Conservation (phyloP, 1,284 basidiomycete species). For the Polyporus tsugae region DNA sequence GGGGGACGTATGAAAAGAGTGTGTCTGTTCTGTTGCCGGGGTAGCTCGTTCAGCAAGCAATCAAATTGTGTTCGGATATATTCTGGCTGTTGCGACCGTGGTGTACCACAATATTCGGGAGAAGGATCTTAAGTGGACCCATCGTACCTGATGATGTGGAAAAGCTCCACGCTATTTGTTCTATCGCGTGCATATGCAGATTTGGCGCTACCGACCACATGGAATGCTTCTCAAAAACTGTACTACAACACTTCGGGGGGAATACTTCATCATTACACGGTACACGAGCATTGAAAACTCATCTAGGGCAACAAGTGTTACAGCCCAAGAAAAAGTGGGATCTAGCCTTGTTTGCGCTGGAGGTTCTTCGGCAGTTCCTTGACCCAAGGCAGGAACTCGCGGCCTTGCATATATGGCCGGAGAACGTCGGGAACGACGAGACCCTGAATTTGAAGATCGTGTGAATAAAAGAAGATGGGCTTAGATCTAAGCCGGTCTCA, state of each 20-base stretch:
- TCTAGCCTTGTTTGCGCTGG: constrained; percentile 74
- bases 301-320: background rate
- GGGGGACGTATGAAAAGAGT: no score
- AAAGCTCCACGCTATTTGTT: no score
- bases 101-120: no score
- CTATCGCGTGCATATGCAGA: no score
- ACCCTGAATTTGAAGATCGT: constrained; percentile 59
- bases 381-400: constrained; percentile 91
- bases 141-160: no score
- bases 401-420: constrained; percentile 95
- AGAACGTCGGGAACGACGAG: constrained; percentile 89
- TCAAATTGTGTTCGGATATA: no score
- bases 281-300: constrained; percentile 2
- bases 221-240: background rate
- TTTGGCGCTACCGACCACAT: no score
- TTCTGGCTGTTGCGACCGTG: no score
- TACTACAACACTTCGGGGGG: constrained; percentile 5
- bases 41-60: no score
- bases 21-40: no score
- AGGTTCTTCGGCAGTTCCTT: constrained; percentile 84
- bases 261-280: constrained; percentile 8
- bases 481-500: constrained; percentile 47
- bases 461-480: background rate
- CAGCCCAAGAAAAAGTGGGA: background rate
- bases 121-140: no score